Base-by-base conservation (phyloP, 805 yeast species). In the Jamesozyma gamospora region DNA sequence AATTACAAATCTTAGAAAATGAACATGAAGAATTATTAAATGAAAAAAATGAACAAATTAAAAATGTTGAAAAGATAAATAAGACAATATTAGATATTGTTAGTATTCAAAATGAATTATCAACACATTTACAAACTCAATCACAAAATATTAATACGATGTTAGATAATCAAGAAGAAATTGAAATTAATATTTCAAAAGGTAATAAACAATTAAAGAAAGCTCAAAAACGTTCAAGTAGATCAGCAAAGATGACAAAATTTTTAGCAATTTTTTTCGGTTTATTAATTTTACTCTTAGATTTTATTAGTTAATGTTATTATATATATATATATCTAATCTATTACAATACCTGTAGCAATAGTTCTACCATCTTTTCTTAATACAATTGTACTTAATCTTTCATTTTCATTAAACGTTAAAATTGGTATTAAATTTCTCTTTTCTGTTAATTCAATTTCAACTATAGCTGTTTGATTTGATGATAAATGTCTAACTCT, bases 351-450 rank as follows among this genome's bases (percentile, higher is more conserved):
- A 63, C 98, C 99, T 58, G 92, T 90, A 46, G 97, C 99, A 64
- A 92, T 86, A 35, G 98, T 90, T 52, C 77, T 79, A 53, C 97
- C 98, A 66, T 92, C 97, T 66, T 92, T 97, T 72, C 99, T 86
- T 60, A 92, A 73, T 16, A 97, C 87, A 62, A 92, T 85, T 66
- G 97, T 80, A 52, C 97, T 96, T 52, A 92, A 71, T 64, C 87
- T 96, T 48, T 87, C 95, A 60, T 86, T 84, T 56, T 83, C 85
- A 45, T 69, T 76, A 56, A 77, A 85, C 30, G 87, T 79, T 65
- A 92, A 94, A 39, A 90, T 76, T 63, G 97, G 92, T 34, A 92
- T 80, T 41, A 95, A 86, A 53, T 82, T 85, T 35, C 76, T 96
- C 58, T 87, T 86, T 52, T 92, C 79, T 73, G 82, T 84, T 87